Evolutionary conservation across 768 basidiomycete species (phyloP).

Genomic region (Lactarius quietus): DNA sequence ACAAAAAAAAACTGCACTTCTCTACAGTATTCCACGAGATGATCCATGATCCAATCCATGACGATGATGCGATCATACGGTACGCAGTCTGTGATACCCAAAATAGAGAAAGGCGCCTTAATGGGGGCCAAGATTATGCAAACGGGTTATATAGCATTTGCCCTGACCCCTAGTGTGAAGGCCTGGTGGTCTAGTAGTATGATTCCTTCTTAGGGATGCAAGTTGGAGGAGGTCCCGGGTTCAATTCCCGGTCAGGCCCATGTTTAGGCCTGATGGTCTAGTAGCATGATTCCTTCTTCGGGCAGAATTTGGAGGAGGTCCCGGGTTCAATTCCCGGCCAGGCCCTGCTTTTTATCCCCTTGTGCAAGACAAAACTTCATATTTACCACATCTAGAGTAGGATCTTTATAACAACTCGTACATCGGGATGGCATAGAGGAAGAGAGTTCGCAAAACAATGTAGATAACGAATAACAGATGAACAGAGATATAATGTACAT

Average conservation of each 20-base stretch:
- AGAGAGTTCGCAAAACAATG: conserved; percentile 1
- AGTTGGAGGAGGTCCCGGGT: conserved; percentile 80
- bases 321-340: conserved; percentile 86
- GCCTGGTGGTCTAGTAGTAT: conserved; percentile 27
- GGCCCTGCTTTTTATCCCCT: conserved; percentile 40
- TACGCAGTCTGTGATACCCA: too few species aligned
- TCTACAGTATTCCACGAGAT: too few species aligned
- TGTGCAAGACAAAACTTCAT: background rate
- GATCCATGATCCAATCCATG: too few species aligned
- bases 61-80: too few species aligned
- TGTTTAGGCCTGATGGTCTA: conserved; percentile 25
- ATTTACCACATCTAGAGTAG: background rate
- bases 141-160: background rate
- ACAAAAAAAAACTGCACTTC: background rate
- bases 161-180: background rate
- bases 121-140: background rate
- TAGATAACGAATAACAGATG: conserved; percentile 22
- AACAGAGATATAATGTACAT: conserved; percentile 5
- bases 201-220: conserved; percentile 27
- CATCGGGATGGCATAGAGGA: background rate
- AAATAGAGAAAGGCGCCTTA: too few species aligned
- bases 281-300: conserved; percentile 27
- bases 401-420: background rate
- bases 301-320: conserved; percentile 62
- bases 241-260: conserved; percentile 82